Conservation (phyloP, 805 yeast species). For the Ogataea neopini region DNA sequence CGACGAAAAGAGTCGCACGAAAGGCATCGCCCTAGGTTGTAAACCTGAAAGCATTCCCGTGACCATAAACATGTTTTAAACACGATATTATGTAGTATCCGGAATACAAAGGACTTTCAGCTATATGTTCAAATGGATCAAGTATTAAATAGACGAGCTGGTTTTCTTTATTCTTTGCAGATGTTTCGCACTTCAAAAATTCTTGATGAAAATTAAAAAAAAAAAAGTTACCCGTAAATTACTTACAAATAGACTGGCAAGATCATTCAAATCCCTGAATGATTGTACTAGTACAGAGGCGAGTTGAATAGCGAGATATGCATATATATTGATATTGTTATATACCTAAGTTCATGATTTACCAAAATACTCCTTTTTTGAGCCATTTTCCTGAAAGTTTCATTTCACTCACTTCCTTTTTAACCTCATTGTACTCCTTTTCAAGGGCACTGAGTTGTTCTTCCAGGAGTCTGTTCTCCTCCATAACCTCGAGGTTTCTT, state of each 20-base stretch:
- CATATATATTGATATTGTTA: not conserved
- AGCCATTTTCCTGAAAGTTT: slow-evolving; percentile 38
- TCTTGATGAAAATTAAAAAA: not conserved
- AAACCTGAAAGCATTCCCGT: not conserved
- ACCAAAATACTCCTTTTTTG: slow-evolving; percentile 33
- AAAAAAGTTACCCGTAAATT: slow-evolving; percentile 3
- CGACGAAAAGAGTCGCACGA: slow-evolving; percentile 28
- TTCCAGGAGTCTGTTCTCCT: slow-evolving; percentile 56
- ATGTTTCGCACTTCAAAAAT: not conserved
- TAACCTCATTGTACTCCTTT: slow-evolving; percentile 24
- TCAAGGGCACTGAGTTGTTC: slow-evolving; percentile 50
- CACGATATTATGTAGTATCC: not conserved
- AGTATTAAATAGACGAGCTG: no score
- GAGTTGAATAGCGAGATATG: not conserved
- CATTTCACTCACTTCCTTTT: slow-evolving; percentile 38
- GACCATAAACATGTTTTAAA: not conserved
- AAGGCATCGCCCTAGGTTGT: not conserved
- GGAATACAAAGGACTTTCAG: not conserved
- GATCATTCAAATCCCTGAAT: not conserved
- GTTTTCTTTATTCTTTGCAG: no score
- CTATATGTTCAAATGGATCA: no score
- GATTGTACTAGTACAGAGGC: not conserved
- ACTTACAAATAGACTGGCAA: not conserved
- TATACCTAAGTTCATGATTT: not conserved
- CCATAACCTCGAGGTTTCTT: slow-evolving; percentile 66